Conservation (phyloP, 192 early-diverging fungal species). For the Dissophora globulifera region DNA sequence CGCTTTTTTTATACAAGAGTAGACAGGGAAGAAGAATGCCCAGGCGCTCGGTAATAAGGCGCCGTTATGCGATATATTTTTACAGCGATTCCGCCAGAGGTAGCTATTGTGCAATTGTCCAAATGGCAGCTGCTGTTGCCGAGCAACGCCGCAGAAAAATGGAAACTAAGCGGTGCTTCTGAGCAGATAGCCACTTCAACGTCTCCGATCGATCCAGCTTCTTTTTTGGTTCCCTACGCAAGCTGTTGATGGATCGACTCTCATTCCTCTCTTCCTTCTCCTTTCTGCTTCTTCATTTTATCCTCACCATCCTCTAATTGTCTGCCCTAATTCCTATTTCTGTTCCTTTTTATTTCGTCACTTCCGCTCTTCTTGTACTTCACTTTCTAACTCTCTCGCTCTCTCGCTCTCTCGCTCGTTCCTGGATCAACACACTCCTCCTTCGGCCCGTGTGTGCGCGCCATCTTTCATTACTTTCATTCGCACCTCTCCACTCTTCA, state of each 20-base stretch:
- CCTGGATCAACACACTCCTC: not conserved
- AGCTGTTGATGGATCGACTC: not conserved
- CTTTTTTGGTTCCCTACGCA: not conserved
- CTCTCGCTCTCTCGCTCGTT: not conserved
- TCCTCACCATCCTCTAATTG: slow-evolving; percentile 12
- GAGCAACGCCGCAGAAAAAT: too few relatives aligned
- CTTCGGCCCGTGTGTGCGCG: too few relatives aligned
- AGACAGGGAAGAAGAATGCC: too few relatives aligned
- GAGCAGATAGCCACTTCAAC: too few relatives aligned
- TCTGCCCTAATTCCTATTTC: slow-evolving; percentile 2
- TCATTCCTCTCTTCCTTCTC: slow-evolving; percentile 1
- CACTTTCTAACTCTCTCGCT: not conserved
- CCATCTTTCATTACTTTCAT: not conserved
- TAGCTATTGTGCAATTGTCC: too few relatives aligned
- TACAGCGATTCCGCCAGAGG: too few relatives aligned
- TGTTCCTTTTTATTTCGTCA: too few relatives aligned
- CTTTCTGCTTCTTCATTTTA: slow-evolving; percentile 2
- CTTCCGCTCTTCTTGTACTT: not conserved
- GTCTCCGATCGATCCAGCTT: not conserved
- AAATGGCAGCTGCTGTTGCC: too few relatives aligned
- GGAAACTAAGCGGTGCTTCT: too few relatives aligned
- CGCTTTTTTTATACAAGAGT: too few relatives aligned
- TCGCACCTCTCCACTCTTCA: not conserved
- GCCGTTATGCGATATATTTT: too few relatives aligned
- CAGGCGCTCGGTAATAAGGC: too few relatives aligned